Base-by-base conservation (phyloP, 805 yeast genomes). In the Saccharomycopsis sp. region DNA sequence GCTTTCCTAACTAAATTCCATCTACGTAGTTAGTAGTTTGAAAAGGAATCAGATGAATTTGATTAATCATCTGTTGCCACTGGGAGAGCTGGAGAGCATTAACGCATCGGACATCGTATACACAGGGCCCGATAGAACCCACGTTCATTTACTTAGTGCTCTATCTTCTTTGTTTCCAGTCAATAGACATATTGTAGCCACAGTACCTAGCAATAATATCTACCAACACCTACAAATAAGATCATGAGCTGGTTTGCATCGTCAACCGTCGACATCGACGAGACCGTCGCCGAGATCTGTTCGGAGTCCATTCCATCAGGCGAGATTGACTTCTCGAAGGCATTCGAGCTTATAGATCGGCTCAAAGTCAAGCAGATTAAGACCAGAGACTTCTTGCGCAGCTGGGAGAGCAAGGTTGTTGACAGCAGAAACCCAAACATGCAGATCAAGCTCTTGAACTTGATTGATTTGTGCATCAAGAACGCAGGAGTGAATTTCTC, bases 401-500 rank as follows among this genome's bases (percentile, higher is more conserved):
- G 85, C n/a, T 73, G 93, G 61, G 90, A 90, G 75, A 85, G 83
- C 64, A 78, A 97, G 54, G 74, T 91, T 19, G 75, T 85, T 25
- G 69, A 73, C 35, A 80, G 84, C 22, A 74, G 76, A 57, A 92
- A 92, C 68, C 96, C 97, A 9, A 91, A 92, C 69, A 81, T 85
- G 8, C 88, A 89, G 67, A 77, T 84, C 25, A 50, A 49, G 14
- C 77, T 92, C 0, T 78, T 94, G 67, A 87, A 86, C 67, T 75
- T 94, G 62, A 77, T 86, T 35, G 98, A 94, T 66, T 79, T 89
- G 52, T 88, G 97, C 72, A 86, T 93, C 57, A 94, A 94, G 72
- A 94, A 94, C 69, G 92, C 97, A 53, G 99, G 99, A 5, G 76
- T 77, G 53, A 96, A 89, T 65, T 92, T 94, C 66, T 76, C 93